These are phyloP conservation scores for Cunninghamia lanceolata DNA, from an alignment of 75 land plant species.

Conservation along the genomic window DNA sequence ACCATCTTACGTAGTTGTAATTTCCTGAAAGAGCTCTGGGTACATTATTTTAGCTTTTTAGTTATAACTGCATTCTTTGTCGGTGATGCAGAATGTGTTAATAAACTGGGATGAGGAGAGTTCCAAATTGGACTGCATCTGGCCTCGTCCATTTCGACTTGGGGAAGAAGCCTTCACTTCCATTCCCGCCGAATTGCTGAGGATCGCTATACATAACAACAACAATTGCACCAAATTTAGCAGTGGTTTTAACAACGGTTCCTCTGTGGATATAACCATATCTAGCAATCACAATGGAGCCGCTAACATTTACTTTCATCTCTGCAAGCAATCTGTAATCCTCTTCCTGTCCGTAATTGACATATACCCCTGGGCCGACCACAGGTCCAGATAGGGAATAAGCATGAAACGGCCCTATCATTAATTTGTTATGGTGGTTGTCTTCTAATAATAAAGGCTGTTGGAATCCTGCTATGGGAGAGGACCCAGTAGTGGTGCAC, in stretches of 20 bases:
- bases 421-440: no score
- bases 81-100: no score
- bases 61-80: no score
- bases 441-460: no score
- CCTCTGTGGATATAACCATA: slow-evolving; percentile 60
- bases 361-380: slow-evolving; percentile 57
- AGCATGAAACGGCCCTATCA: no score
- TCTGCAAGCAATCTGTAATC: slow-evolving; percentile 43
- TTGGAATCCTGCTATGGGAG: no score
- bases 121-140: slow-evolving; percentile 66
- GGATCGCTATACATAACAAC: slow-evolving; percentile 51
- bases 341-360: slow-evolving; percentile 69
- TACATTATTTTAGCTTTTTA: no score
- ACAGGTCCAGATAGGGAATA: no score
- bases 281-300: slow-evolving; percentile 60
- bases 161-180: slow-evolving; percentile 17
- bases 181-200: slow-evolving; percentile 21
- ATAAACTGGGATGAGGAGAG: no score
- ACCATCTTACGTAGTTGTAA: no score
- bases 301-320: slow-evolving; percentile 54
- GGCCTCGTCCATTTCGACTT: slow-evolving; percentile 28
- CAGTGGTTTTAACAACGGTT: slow-evolving; percentile 51
- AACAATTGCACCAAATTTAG: slow-evolving; percentile 51
- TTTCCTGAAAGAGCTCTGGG: no score
- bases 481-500: no score